Evolutionary conservation across 2,329 filamentous ascomycete species (phyloP), one percentile per base, ranked within the genome.

Genomic region (Pseudopithomyces chartarum): DNA sequence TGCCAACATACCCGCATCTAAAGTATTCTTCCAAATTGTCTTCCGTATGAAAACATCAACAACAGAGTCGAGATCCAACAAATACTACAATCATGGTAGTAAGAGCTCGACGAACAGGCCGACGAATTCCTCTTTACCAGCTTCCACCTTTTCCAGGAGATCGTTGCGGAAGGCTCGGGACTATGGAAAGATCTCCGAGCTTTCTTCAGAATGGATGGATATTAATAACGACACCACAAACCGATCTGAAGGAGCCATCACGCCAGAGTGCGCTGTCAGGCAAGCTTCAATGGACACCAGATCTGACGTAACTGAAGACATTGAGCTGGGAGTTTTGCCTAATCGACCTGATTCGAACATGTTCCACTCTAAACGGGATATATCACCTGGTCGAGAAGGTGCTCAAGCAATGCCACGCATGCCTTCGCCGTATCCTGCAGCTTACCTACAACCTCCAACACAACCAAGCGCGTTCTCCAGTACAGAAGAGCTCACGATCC

Each of bases 21-120:
- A 73, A 36, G 64, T 72, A n/a, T 73, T 73, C 52, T 72, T 72
- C 66, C 67, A 62, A 33, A 62, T 68, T 42, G 67, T 67, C 60
- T 65, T 73, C 63, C 55, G 61, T 26, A 32, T 59, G 3, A 67
- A 70, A 2, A 60, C 55, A 2, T 62, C 55, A 6, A 53, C 52
- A 6, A 38, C 55, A 22, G 63, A 61, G 17, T 57, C 50, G 11
- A 50, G 48, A n/a, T 58, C 59, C 1, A 55, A 54, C 22, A 38
- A 29, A 19, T 34, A 47, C 26, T 34, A 47, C 26, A 47, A 11
- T 29, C 34, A 26, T 13, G 29, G 29, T 34, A 40, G 17, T 20
- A 49, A 26, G 26, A 53, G 43, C 15, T 39, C 40, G 5, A 17
- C 33, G 29, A 45, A 23, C 8, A 19, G 5, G 17, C 42, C 26